Evolutionary conservation across 257 asterid species (phyloP), one percentile per base, ranked within the genome.

Genomic region (Avicennia marina): DNA sequence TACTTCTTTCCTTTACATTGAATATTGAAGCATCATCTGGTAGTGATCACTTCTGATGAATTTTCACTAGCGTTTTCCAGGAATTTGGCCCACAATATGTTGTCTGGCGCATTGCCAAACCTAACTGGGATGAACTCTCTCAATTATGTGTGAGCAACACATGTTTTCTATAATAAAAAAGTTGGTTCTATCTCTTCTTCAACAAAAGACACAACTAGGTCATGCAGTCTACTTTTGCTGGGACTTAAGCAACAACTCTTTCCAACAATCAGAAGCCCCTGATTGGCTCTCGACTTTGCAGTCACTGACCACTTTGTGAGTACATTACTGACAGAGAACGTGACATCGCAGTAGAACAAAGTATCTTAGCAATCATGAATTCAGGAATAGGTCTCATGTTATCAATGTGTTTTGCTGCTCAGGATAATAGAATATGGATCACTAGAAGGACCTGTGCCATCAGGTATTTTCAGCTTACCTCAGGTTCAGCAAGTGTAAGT

Each of bases 401-500:
- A 22, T 41, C 52, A 63, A 11, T 38, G 11, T 73, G 48, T 18
- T 59, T 36, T 49, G 36, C 39, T 75, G 39, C 42, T 66, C 78
- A 91, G 98, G 79, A 72, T 91, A 72, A 77, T 86, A 4, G 98
- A 91, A 63, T 77, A 79, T 25, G 98, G 98, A 62, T 81, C 94
- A 11, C 54, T 91, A 15, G 73, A 76, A 67, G 98, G 98, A 76
- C 19, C 77, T 0, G 72, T 91, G 61, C 95, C 96, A 26, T 69
- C 75, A 67, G 80, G 61, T 45, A 63, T 85, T 36, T 85, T 91
- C 79, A 72, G 73, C 59, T 78, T 85, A 68, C 88, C 96, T 48
- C 88, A 83, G 70, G 76, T 91, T 69, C 83, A 85, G 72, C 95
- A 88, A 91, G 95, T 91, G 98, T 88, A 76, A 75, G 96, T 81